phyloP scores from a whole-genome alignment of 2,329 filamentous ascomycete species.

The Verticillium zaregamsianum region DNA sequence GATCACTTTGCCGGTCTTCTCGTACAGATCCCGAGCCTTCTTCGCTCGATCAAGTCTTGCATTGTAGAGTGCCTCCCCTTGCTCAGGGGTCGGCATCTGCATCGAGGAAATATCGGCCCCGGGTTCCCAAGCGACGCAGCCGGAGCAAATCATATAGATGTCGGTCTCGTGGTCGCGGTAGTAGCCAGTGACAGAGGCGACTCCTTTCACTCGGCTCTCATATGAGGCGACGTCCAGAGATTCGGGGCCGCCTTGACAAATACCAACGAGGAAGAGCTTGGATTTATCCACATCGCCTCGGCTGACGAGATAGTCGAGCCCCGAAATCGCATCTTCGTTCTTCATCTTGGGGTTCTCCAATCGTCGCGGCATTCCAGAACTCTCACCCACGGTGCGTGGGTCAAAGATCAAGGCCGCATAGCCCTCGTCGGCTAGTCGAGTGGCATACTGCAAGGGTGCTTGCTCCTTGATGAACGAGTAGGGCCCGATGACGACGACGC shows the following conservation, averaged over 20 bases:
- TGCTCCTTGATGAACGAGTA: slow-evolving; percentile 25
- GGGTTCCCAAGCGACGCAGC: slow-evolving; percentile 19
- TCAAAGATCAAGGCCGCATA: slow-evolving; percentile 25
- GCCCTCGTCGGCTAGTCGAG: slow-evolving; percentile 24
- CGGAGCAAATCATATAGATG: slow-evolving; percentile 23
- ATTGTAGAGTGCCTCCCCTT: slow-evolving; percentile 20
- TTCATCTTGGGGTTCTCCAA: slow-evolving; percentile 24
- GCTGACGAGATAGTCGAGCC: slow-evolving; percentile 20
- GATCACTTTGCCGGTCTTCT: slow-evolving; percentile 21
- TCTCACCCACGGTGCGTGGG: slow-evolving; percentile 24
- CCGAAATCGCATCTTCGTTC: slow-evolving; percentile 21
- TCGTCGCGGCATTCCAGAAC: slow-evolving; percentile 21
- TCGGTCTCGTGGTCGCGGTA: slow-evolving; percentile 23
- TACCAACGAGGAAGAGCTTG: slow-evolving; percentile 21
- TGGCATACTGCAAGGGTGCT: slow-evolving; percentile 23
- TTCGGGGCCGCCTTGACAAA: slow-evolving; percentile 24
- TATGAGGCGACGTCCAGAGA: slow-evolving; percentile 23
- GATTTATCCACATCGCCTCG: slow-evolving; percentile 18
- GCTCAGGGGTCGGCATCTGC: slow-evolving; percentile 22
- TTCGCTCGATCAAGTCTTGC: slow-evolving; percentile 19
- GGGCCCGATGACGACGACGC: slow-evolving; percentile 20
- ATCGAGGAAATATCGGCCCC: slow-evolving; percentile 18
- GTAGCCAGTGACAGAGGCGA: slow-evolving; percentile 20
- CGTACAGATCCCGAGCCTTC: slow-evolving; percentile 19
- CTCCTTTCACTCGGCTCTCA: slow-evolving; percentile 15